These are phyloP conservation scores for Trichoderma harzianum DNA, from an alignment of 2,329 filamentous ascomycete genomes.

Conservation along the genomic window DNA sequence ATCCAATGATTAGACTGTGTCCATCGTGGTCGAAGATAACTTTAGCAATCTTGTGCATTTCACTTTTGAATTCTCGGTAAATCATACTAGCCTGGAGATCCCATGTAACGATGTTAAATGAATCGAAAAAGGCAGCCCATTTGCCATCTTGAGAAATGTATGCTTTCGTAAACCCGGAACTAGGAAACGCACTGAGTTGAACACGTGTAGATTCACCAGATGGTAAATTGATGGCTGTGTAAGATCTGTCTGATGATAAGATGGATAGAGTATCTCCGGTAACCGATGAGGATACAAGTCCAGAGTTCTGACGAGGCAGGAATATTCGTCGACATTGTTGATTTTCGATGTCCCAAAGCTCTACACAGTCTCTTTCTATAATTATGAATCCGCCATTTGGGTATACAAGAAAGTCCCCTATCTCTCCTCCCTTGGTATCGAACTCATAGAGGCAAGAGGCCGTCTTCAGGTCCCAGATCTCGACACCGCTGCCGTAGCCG, in stretches of 20 bases:
- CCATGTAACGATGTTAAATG: neutral
- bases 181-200: neutral
- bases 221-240: neutral
- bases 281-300: no score
- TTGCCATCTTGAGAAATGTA: neutral
- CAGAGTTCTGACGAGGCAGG: no score
- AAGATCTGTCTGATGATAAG: neutral
- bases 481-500: rapidly evolving
- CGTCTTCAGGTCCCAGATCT: neutral
- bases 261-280: neutral
- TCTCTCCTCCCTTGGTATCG: neutral
- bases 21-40: neutral
- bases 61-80: neutral
- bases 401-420: rapidly evolving
- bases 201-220: neutral
- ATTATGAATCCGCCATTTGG: neutral
- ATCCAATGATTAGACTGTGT: neutral
- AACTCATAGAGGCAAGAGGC: neutral
- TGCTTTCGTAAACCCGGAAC: rapidly evolving
- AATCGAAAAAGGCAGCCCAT: neutral
- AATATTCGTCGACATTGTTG: neutral
- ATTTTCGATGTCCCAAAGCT: neutral
- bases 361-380: neutral
- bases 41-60: no score
- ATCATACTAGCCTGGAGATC: neutral